Evolutionary conservation across 2,329 filamentous ascomycete species (phyloP), one percentile per base, ranked within the genome.

Genomic region (Magnaporthiopsis poae): DNA sequence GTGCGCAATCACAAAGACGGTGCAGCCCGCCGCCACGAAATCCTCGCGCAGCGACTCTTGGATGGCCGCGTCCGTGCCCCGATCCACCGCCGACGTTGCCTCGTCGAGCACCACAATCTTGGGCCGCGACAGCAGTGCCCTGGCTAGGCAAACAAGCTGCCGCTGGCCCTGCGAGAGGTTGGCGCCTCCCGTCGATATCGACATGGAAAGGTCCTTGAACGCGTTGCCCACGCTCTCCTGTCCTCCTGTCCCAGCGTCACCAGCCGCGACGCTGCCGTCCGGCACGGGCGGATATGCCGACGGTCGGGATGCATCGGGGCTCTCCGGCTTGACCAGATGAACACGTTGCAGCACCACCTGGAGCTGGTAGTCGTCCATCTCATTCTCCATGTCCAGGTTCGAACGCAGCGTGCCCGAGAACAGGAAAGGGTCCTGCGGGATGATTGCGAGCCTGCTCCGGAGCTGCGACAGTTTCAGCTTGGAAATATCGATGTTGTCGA

Each of bases 391-490:
- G 69, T 89, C 87, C 5, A 89, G 77, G 68, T 89, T 89, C 63
- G 80, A 83, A 61, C 86, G 80, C 64, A 89, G 81, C 1, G 86
- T 88, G 62, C 87, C 87, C 65, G 83, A 82, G 79, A 89, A 89
- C 4, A 89, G 78, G 1, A 86, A 88, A 0, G 87, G 86, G 67
- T 89, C 87, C 72, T 89, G 87, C 0, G 87, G 87, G 67, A 89
- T 89, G 71, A 89, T 89, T 61, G 84, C 82, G 8, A 89, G 77
- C 33, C 86, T 81, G 63, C 82, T 85, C 12, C 87, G 80, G 18
- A 89, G 77, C 71, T 88, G 84, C 64, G 84, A 80, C 4, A 89
- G 80, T 60, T 86, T 86, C 68, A 89, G 80, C 3, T 76, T 84
- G 69, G 81, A 78, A 70, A 88, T 88, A 71, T 83, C 78, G 0